These are phyloP conservation scores for Amylocarpus encephaloides DNA, from an alignment of 2,329 filamentous ascomycete genomes.

Conservation along the genomic window DNA sequence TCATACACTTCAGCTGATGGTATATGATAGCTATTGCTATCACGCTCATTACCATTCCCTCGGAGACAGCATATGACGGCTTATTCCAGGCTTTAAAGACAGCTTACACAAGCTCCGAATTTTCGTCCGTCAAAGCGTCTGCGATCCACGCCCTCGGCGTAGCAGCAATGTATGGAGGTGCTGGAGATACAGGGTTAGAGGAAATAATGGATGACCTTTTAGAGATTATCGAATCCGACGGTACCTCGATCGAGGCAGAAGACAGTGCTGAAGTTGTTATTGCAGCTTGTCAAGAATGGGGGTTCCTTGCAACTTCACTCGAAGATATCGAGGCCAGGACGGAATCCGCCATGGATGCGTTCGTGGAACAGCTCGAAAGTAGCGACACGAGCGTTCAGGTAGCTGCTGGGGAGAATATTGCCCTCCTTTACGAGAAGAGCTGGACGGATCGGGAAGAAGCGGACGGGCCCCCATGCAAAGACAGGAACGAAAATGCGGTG, in stretches of 20 bases:
- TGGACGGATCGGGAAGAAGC: constrained; percentile 40
- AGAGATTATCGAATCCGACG: constrained; percentile 63
- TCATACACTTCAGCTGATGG: constrained; percentile 1
- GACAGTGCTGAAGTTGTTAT: constrained; percentile 56
- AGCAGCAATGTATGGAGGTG: constrained; percentile 59
- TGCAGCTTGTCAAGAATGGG: constrained; percentile 64
- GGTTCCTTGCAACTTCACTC: constrained; percentile 58
- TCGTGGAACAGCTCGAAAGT: constrained; percentile 64
- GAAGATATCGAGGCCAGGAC: constrained; percentile 60
- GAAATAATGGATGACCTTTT: constrained; percentile 61
- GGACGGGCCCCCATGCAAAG: constrained; percentile 36
- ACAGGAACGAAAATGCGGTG: constrained; percentile 33
- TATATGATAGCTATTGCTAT: constrained; percentile 47
- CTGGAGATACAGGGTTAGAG: constrained; percentile 52
- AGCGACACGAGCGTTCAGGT: constrained; percentile 56
- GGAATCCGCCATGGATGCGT: constrained; percentile 58
- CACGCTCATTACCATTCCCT: constrained; percentile 55
- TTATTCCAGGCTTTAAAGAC: constrained; percentile 50
- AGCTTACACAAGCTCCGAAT: constrained; percentile 54
- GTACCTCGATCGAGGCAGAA: constrained; percentile 53
- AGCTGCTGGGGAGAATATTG: constrained; percentile 66
- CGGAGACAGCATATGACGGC: constrained; percentile 54
- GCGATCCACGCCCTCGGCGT: constrained; percentile 60
- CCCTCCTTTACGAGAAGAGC: constrained; percentile 63
- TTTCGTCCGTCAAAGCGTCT: constrained; percentile 50